Evolutionary conservation across 495 filamentous ascomycete genomes (phyloP), one percentile per base, ranked within the genome.

Genomic region (Tricharina praecox): DNA sequence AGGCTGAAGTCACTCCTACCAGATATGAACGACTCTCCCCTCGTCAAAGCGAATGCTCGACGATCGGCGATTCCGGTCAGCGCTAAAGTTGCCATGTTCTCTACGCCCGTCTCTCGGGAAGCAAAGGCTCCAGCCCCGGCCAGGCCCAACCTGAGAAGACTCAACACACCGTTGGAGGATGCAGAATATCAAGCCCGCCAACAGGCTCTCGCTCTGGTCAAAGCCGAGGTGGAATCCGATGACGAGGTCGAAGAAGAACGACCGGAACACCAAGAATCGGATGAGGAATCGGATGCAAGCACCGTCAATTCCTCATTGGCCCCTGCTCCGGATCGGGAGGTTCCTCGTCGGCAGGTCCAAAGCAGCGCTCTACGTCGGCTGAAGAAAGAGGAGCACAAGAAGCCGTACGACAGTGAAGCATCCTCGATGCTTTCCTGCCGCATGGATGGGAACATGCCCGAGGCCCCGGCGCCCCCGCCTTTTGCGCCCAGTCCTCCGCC

Each of bases 381-480:
- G 20, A 43, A 26, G 15, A 34, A 32, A 3, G 26, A 25, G 28
- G 43, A 15, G 8, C 8, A 15, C 1, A 46, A 25, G 28, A 8
- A 25, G 11, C 13, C 16, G 5, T 8, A 9, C 7, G 34, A 37
- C 15, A 37, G 5, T 15, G 34, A 37, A 9, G 8, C 7, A 4
- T 37, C 11, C 11, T 43, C 40, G 3, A 23, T 43, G 11, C 21
- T 43, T 1, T 43, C 40, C 1, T 26, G 13, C 13, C 40, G 40
- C 3, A 43, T 43, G 40, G 40, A 37, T 18, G 34, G 40, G 3
- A 7, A 11, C 13, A 19, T 10, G 9, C 43, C 43, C 9, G 43
- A 46, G 43, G 43, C 28, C 8, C 43, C 43, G 25, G 9, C 21
- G 13, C 43, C 43, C 10, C 43, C 43, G 25, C 43, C 43, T 19